phyloP scores from a whole-genome alignment of 495 filamentous ascomycete species.

The Penicillium soppii region DNA sequence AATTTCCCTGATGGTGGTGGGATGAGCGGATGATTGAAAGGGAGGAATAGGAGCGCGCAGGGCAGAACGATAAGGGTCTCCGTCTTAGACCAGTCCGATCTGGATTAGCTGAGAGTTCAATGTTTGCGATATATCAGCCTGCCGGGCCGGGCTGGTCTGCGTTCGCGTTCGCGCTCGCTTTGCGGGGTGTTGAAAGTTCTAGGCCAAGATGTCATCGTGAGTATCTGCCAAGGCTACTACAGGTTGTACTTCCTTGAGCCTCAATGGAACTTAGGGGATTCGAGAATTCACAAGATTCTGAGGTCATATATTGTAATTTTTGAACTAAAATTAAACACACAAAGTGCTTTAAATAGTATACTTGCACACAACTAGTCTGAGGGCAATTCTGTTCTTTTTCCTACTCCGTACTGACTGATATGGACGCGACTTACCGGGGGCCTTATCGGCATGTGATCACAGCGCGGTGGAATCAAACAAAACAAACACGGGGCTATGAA shows the following conservation, averaged over 20 bases:
- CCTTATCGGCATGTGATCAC: too few species aligned
- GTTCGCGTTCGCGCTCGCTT: neutral
- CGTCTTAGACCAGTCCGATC: neutral
- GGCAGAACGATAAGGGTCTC: neutral
- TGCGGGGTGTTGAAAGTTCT: constrained; percentile 10
- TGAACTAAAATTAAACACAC: too few species aligned
- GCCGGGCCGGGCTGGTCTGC: neutral
- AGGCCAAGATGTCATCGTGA: constrained; percentile 4
- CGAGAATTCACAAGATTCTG: constrained; percentile 46
- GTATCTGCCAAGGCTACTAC: neutral
- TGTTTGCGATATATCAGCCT: neutral
- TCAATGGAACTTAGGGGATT: constrained; percentile 36
- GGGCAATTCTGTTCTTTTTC: too few species aligned
- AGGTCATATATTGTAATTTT: too few species aligned
- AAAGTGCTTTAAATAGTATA: too few species aligned
- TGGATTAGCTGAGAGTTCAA: neutral
- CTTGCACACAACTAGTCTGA: too few species aligned
- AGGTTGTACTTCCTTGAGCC: neutral
- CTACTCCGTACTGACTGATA: too few species aligned
- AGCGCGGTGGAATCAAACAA: too few species aligned
- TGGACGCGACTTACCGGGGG: too few species aligned
- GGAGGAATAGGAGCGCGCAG: too few species aligned
- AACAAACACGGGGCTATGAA: too few species aligned
- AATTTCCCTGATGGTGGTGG: neutral
- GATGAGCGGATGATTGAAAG: neutral